A percentile compares a stretch with the other conserved stretches of the same genome.
Evolutionary conservation across 2,329 filamentous ascomycete genomes (phyloP).

Genomic region (Ceratocystis alfenasii): DNA sequence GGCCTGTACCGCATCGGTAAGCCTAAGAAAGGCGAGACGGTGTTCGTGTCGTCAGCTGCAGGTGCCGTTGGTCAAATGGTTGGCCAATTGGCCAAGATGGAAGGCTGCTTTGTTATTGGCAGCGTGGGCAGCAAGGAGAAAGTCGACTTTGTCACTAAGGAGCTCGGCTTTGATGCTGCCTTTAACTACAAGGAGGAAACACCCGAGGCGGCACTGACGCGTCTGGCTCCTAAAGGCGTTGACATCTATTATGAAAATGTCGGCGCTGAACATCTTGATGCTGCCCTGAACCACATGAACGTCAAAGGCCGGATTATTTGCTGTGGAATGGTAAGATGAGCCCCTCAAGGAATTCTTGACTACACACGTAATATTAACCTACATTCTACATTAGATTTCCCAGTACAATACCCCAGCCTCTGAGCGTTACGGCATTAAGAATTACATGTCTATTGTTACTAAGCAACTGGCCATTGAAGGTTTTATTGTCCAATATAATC

Average conservation of each 20-base stretch:
- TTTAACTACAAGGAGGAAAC: constrained; percentile 87
- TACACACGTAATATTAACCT: not conserved
- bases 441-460: constrained; percentile 50
- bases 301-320: constrained; percentile 51
- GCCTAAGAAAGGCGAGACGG: constrained; percentile 56
- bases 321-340: constrained; percentile 45
- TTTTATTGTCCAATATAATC: constrained; percentile 61
- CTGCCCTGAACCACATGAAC: constrained; percentile 40
- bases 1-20: constrained; percentile 53
- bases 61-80: constrained; percentile 76
- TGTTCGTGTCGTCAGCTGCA: constrained; percentile 68
- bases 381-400: constrained; percentile 39
- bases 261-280: constrained; percentile 41
- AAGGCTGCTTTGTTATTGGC: constrained; percentile 68
- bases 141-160: constrained; percentile 49
- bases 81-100: constrained; percentile 70
- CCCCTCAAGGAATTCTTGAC: not conserved
- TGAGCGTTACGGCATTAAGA: constrained; percentile 54
- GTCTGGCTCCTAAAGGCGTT: constrained; percentile 63
- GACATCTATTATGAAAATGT: constrained; percentile 54
- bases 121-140: constrained; percentile 72
- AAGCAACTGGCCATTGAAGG: constrained; percentile 62
- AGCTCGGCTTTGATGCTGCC: constrained; percentile 45
- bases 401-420: constrained; percentile 53
- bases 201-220: constrained; percentile 51